These are phyloP conservation scores for Aspergillus sojae DNA, from an alignment of 2,329 filamentous ascomycete species.

Conservation along the genomic window DNA sequence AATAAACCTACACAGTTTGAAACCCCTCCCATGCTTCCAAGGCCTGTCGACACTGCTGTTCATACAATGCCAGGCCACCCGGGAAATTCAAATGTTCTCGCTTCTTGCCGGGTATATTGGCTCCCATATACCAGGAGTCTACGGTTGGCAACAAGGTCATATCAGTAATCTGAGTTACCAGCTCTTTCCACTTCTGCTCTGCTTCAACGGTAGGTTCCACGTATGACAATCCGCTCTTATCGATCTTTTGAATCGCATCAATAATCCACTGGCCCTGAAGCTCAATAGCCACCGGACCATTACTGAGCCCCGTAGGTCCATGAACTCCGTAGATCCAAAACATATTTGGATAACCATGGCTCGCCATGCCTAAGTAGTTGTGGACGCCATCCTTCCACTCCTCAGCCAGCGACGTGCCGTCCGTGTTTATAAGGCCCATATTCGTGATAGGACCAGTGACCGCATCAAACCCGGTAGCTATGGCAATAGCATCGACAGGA, in stretches of 20 bases:
- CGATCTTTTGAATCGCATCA: conserved; percentile 54
- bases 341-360: conserved; percentile 52
- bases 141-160: conserved; percentile 54
- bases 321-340: conserved; percentile 60
- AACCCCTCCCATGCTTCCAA: neutral
- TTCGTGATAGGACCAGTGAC: conserved; percentile 41
- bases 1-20: neutral
- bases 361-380: conserved; percentile 47
- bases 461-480: conserved; percentile 47
- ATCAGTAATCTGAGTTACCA: conserved; percentile 50
- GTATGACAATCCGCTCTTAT: conserved; percentile 50
- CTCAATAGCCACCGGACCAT: conserved; percentile 57
- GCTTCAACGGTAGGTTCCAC: conserved; percentile 54
- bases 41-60: neutral
- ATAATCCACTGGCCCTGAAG: conserved; percentile 60
- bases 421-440: conserved; percentile 36
- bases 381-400: conserved; percentile 39
- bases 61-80: conserved; percentile 22
- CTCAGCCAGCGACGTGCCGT: conserved; percentile 34
- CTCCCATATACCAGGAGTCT: conserved; percentile 59
- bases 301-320: conserved; percentile 58
- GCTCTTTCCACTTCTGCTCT: conserved; percentile 53
- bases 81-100: conserved; percentile 56
- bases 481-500: conserved; percentile 42
- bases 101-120: conserved; percentile 57